phyloP scores from a whole-genome alignment of 306 rosid species.

The Vigna angularis region DNA sequence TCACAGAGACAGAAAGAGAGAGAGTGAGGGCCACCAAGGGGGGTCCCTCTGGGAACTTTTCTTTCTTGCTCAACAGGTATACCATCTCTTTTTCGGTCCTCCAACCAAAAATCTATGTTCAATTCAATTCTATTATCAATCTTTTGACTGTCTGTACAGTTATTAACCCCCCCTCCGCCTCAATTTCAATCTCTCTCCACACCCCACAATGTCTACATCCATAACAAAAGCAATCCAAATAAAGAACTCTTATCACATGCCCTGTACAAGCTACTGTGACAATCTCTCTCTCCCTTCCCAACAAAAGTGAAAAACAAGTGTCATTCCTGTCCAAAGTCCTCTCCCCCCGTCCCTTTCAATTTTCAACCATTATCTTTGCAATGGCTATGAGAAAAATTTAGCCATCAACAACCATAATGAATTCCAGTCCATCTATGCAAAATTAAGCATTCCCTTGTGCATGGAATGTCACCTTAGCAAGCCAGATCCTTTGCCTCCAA shows the following conservation, averaged over 20 bases:
- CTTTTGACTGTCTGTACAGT: conserved; percentile 57
- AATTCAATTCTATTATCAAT: conserved; percentile 50
- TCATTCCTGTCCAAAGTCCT: not conserved
- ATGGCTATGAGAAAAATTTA: conserved; percentile 55
- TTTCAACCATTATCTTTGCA: conserved; percentile 36
- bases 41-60: conserved; percentile 43
- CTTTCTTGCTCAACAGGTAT: conserved; percentile 48
- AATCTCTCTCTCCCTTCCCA: conserved; percentile 33
- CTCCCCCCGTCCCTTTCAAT: not conserved
- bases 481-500: conserved; percentile 34
- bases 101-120: conserved; percentile 49
- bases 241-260: conserved; percentile 36
- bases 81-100: conserved; percentile 31
- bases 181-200: conserved; percentile 49
- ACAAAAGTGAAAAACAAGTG: conserved; percentile 25
- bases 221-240: conserved; percentile 41
- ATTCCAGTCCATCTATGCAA: conserved; percentile 18
- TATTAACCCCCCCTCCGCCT: conserved; percentile 40
- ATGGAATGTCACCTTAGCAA: conserved; percentile 30
- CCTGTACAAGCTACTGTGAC: conserved; percentile 44
- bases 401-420: conserved; percentile 47
- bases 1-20: conserved; percentile 31
- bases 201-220: conserved; percentile 47
- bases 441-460: conserved; percentile 25
- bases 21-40: conserved; percentile 36